A percentile compares a stretch with the other conserved stretches of the same genome.
These are phyloP conservation scores for Sarocladium strictum DNA, from an alignment of 2,329 filamentous ascomycete genomes.

Conservation along the genomic window DNA sequence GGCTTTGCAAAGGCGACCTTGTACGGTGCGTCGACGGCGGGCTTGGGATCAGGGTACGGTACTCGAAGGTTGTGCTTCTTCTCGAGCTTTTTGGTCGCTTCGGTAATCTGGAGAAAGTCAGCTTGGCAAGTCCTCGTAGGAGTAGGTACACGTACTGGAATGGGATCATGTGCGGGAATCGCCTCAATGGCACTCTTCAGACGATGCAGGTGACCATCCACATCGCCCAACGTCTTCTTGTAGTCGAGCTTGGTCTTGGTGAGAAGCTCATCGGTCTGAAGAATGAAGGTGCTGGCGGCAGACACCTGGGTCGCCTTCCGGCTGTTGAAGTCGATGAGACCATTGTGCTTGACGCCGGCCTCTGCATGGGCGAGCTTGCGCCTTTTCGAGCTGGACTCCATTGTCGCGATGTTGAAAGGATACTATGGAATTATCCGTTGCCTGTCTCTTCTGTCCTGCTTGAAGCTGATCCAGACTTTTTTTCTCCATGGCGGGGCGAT, in stretches of 20 bases:
- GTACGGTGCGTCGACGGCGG: slow-evolving; percentile 70
- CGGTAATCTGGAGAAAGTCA: slow-evolving; percentile 49
- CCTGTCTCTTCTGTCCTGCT: neutral
- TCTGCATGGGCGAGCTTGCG: slow-evolving; percentile 40
- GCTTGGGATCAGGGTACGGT: slow-evolving; percentile 79
- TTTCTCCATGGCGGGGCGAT: slow-evolving; percentile 10
- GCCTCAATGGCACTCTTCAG: slow-evolving; percentile 49
- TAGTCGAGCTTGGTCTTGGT: slow-evolving; percentile 50
- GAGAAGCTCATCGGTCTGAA: slow-evolving; percentile 55
- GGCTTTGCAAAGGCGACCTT: slow-evolving; percentile 75
- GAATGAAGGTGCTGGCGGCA: slow-evolving; percentile 48
- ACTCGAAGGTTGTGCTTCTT: slow-evolving; percentile 63
- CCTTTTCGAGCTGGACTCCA: slow-evolving; percentile 43
- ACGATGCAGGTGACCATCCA: slow-evolving; percentile 42
- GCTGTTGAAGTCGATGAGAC: slow-evolving; percentile 35
- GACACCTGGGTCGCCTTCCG: slow-evolving; percentile 33
- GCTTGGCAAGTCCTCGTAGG: neutral
- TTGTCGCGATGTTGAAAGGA: slow-evolving; percentile 17
- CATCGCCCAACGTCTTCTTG: slow-evolving; percentile 38
- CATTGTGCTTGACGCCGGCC: slow-evolving; percentile 26
- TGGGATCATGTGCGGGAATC: slow-evolving; percentile 41
- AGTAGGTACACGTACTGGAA: slow-evolving; percentile 36
- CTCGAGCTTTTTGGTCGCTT: slow-evolving; percentile 63
- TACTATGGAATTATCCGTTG: neutral
- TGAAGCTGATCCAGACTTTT: slow-evolving; percentile 8